Percentiles rank a stretch among this genome's conserved stretches.
Evolutionary conservation across 2,329 filamentous ascomycete genomes (phyloP).

Genomic region (Diaporthe ilicicola): DNA sequence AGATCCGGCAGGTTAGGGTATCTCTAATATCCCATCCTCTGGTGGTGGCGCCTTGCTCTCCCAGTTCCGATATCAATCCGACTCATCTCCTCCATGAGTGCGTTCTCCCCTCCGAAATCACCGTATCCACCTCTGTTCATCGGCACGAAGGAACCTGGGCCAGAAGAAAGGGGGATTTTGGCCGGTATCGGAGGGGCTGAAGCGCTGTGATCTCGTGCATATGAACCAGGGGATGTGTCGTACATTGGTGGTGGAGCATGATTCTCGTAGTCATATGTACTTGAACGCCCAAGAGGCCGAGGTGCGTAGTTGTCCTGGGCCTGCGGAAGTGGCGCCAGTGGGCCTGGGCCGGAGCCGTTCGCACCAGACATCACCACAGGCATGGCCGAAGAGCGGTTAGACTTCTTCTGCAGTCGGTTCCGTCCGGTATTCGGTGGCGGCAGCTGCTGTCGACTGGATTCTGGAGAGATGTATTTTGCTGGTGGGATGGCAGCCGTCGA

Average conservation of each 20-base stretch:
- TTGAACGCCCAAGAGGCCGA: slow-evolving; percentile 53
- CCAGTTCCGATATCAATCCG: slow-evolving; percentile 72
- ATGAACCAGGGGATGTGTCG: slow-evolving; percentile 41
- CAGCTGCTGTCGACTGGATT: slow-evolving; percentile 37
- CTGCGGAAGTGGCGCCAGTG: slow-evolving; percentile 61
- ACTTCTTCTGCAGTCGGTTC: slow-evolving; percentile 73
- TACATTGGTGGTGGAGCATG: slow-evolving; percentile 48
- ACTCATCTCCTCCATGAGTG: slow-evolving; percentile 76
- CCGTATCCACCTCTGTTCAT: slow-evolving; percentile 37
- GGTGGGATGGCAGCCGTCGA: slow-evolving; percentile 50
- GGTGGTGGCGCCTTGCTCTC: slow-evolving; percentile 58
- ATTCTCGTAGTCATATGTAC: slow-evolving; percentile 66
- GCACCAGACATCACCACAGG: slow-evolving; percentile 45
- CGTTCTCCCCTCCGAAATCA: slow-evolving; percentile 55
- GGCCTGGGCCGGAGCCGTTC: slow-evolving; percentile 51
- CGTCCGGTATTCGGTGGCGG: slow-evolving; percentile 53
- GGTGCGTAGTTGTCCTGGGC: slow-evolving; percentile 60
- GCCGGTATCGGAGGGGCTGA: slow-evolving; percentile 70
- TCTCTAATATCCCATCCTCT: slow-evolving; percentile 32
- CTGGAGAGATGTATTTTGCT: slow-evolving; percentile 39
- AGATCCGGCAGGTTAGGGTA: neutral
- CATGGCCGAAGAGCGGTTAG: slow-evolving; percentile 53
- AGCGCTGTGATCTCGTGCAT: slow-evolving; percentile 42
- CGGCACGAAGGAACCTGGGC: slow-evolving; percentile 49
- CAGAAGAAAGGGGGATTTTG: slow-evolving; percentile 69